Evolutionary conservation across 1,284 basidiomycete genomes (phyloP).

Genomic region (Acaromyces ingoldii): DNA sequence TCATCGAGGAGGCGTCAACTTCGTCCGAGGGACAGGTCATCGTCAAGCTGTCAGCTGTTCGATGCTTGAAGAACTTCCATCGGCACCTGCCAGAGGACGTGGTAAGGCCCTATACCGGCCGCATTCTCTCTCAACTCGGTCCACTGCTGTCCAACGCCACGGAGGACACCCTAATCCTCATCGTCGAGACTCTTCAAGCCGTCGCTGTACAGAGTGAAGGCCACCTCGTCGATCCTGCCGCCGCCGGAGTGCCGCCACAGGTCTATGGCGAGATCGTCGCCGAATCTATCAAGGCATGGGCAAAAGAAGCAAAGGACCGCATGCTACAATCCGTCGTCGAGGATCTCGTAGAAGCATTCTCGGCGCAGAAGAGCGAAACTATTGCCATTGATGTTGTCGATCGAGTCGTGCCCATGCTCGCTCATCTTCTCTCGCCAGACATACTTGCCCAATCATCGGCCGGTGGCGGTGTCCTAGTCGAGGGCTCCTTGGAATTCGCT

Average conservation of each 20-base stretch:
- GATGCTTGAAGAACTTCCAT: slow-evolving; percentile 54
- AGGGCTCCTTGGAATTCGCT: slow-evolving; percentile 2
- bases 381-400: not conserved
- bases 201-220: slow-evolving; percentile 67
- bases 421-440: not conserved
- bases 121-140: slow-evolving; percentile 75
- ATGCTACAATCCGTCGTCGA: slow-evolving; percentile 7
- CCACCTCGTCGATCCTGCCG: slow-evolving; percentile 7
- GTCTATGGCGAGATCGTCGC: slow-evolving; percentile 29
- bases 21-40: slow-evolving; percentile 63
- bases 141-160: slow-evolving; percentile 74
- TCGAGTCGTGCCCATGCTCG: not conserved
- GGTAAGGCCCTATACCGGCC: slow-evolving; percentile 62
- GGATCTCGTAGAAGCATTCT: slow-evolving; percentile 4
- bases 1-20: slow-evolving; percentile 61
- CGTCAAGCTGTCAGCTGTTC: slow-evolving; percentile 85
- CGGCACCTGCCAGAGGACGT: slow-evolving; percentile 58
- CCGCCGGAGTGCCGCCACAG: slow-evolving; percentile 1
- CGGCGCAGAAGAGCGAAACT: not conserved
- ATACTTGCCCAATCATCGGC: no score
- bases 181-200: slow-evolving; percentile 77
- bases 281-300: slow-evolving; percentile 65
- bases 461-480: not conserved
- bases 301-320: slow-evolving; percentile 38
- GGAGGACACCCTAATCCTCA: slow-evolving; percentile 82